These are phyloP conservation scores for Aureobasidium sp. DNA, from an alignment of 2,329 filamentous ascomycete species.

Conservation along the genomic window DNA sequence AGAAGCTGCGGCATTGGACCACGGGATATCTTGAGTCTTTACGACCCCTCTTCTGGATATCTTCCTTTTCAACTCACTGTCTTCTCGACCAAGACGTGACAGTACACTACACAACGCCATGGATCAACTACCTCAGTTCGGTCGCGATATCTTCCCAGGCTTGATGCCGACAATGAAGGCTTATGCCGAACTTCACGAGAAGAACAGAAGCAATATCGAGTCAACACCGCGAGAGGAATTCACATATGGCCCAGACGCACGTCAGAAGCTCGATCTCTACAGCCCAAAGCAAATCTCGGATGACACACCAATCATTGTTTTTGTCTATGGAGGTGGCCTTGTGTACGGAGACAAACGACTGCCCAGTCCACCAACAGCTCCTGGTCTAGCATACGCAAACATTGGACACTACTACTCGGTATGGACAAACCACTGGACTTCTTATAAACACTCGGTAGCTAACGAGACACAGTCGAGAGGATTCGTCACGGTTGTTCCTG, in stretches of 20 bases:
- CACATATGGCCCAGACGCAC: constrained; percentile 28
- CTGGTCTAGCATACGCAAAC: constrained; percentile 29
- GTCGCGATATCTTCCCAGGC: constrained; percentile 19
- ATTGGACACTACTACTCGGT: constrained; percentile 22
- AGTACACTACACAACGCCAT: constrained; percentile 4
- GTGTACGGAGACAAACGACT: constrained; percentile 27
- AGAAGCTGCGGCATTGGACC: not conserved
- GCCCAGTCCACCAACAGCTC: constrained; percentile 17
- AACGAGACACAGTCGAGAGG: constrained; percentile 18
- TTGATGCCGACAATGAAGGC: constrained; percentile 20
- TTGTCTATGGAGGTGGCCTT: constrained; percentile 31
- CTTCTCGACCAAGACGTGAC: not conserved
- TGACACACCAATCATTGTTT: constrained; percentile 21
- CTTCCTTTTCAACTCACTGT: not conserved
- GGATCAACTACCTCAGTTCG: constrained; percentile 23
- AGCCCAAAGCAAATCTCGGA: constrained; percentile 18
- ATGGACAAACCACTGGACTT: too few species aligned
- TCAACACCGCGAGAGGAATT: constrained; percentile 23
- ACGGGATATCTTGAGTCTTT: not conserved
- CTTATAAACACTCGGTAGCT: too few species aligned
- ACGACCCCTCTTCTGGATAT: not conserved
- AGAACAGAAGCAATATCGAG: constrained; percentile 21
- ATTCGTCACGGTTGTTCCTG: constrained; percentile 25
- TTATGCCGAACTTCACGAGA: constrained; percentile 20
- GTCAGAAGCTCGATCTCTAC: constrained; percentile 36